Percentiles rank a stretch among this genome's conserved stretches.
phyloP scores from a whole-genome alignment of 1,139 yeast species.

The Scheffersomyces titani region DNA sequence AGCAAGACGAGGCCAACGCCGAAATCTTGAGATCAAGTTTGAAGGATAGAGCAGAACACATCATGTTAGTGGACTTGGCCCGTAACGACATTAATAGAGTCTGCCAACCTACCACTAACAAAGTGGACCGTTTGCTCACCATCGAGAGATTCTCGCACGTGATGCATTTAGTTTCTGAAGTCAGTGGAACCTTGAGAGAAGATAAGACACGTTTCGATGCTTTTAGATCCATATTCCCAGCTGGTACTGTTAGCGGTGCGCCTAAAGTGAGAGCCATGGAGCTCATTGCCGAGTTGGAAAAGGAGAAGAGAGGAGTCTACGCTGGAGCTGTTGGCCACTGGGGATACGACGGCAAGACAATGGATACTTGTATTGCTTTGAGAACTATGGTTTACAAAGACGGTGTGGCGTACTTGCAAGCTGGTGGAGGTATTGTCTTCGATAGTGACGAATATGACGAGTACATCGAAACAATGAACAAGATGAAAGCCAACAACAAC shows the following conservation, averaged over 20 bases:
- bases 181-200: conserved; percentile 81
- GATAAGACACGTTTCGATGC: conserved; percentile 94
- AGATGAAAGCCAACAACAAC: conserved; percentile 90
- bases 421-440: conserved; percentile 97
- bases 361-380: conserved; percentile 97
- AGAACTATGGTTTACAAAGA: conserved; percentile 96
- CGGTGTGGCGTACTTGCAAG: conserved; percentile 89
- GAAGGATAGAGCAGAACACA: conserved; percentile 96
- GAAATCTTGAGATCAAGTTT: conserved; percentile 69
- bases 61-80: conserved; percentile 96
- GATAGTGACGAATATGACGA: conserved; percentile 96
- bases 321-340: conserved; percentile 99
- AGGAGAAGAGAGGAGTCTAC: conserved; percentile 91
- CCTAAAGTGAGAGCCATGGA: conserved; percentile 98
- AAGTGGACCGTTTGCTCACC: conserved; percentile 83
- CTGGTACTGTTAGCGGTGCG: conserved; percentile 98
- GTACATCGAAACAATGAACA: conserved; percentile 94
- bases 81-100: conserved; percentile 93
- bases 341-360: conserved; percentile 89
- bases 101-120: conserved; percentile 83
- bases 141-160: conserved; percentile 97
- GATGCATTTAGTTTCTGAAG: conserved; percentile 94
- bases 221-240: conserved; percentile 95
- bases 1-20: conserved; percentile 88
- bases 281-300: conserved; percentile 82